Evolutionary conservation across 176 grass and related monocot species (phyloP).

Genomic region (Microstegium vimineum): DNA sequence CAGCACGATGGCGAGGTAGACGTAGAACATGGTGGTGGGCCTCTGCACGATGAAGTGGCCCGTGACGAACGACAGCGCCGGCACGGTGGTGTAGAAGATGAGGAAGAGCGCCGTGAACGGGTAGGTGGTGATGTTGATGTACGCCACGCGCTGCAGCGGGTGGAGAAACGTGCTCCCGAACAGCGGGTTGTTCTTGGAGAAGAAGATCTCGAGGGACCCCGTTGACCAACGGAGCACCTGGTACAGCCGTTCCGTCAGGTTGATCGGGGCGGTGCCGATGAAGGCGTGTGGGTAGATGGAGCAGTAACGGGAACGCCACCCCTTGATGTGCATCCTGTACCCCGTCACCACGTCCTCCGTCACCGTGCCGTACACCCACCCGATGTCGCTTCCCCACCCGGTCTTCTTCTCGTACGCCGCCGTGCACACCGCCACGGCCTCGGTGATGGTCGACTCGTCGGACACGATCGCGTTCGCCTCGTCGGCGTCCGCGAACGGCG

Average conservation of each 20-base stretch:
- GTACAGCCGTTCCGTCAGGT: conserved; percentile 69
- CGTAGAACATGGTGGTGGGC: conserved; percentile 81
- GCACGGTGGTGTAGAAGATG: conserved; percentile 87
- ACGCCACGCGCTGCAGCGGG: conserved; percentile 79
- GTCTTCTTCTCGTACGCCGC: conserved; percentile 72
- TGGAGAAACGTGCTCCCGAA: conserved; percentile 68
- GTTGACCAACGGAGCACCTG: conserved; percentile 81
- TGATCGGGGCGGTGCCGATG: conserved; percentile 79
- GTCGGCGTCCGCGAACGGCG: background rate
- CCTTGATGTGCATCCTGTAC: conserved; percentile 84
- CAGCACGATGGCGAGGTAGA: conserved; percentile 68
- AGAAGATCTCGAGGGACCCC: conserved; percentile 95
- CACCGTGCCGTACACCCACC: conserved; percentile 70
- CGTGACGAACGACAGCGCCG: conserved; percentile 78
- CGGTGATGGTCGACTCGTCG: conserved; percentile 30
- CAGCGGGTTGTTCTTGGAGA: conserved; percentile 82
- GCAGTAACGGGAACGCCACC: conserved; percentile 67
- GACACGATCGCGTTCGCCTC: background rate
- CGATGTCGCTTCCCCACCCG: conserved; percentile 57
- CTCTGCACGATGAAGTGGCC: conserved; percentile 90
- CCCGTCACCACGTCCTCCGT: conserved; percentile 82
- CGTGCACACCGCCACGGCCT: conserved; percentile 39
- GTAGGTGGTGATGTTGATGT: conserved; percentile 92
- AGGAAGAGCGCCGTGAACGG: conserved; percentile 97
- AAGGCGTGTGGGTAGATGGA: conserved; percentile 78